These are phyloP conservation scores for Antrodiella citrinella DNA, from an alignment of 768 basidiomycete genomes.

Conservation along the genomic window DNA sequence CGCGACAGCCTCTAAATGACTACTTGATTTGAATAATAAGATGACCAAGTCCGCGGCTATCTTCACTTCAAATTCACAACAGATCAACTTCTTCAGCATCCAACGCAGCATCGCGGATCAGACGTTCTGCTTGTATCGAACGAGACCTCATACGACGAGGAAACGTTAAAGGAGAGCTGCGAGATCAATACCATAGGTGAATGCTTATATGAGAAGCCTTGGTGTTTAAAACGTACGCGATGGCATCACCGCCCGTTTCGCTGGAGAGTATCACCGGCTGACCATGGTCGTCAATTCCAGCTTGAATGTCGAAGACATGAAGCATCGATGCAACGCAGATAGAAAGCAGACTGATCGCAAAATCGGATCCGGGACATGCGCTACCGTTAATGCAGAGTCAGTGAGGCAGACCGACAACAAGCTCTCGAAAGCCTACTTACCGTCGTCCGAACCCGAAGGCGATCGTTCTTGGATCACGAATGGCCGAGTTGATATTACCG, in stretches of 20 bases:
- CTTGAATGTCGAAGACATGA: too few species aligned
- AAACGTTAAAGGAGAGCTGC: neutral
- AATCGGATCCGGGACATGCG: neutral
- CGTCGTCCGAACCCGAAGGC: neutral
- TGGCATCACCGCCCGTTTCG: too few species aligned
- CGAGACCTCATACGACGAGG: neutral
- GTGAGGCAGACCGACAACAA: neutral
- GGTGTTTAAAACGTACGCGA: too few species aligned
- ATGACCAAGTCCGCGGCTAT: neutral
- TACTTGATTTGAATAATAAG: neutral
- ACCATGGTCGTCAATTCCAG: too few species aligned
- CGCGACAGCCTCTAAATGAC: neutral
- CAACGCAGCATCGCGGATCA: neutral
- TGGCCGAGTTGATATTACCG: neutral
- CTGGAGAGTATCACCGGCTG: too few species aligned
- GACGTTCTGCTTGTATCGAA: neutral
- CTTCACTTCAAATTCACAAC: too few species aligned
- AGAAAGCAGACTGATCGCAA: neutral
- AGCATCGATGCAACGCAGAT: neutral
- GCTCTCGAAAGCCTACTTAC: neutral
- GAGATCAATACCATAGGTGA: too few species aligned
- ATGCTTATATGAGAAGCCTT: too few species aligned
- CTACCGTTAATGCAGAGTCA: neutral
- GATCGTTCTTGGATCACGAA: neutral
- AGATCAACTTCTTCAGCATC: neutral